These are phyloP conservation scores for Fusarium foetens DNA, from an alignment of 2,329 filamentous ascomycete species.

Conservation along the genomic window DNA sequence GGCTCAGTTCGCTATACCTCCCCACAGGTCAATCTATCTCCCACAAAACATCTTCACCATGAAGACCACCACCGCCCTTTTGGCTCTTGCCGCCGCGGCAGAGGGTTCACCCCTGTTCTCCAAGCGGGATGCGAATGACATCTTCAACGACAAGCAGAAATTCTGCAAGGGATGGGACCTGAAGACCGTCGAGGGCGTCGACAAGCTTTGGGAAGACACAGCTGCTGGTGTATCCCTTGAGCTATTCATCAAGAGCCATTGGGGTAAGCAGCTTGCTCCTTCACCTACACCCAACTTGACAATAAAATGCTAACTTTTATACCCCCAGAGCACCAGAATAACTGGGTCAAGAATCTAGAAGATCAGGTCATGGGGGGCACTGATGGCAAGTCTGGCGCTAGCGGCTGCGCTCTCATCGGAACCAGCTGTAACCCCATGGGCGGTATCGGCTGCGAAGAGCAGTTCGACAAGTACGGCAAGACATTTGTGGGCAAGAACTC, in stretches of 20 bases:
- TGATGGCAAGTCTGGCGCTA: slow-evolving; percentile 4
- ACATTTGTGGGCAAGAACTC: not conserved
- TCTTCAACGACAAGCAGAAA: not conserved
- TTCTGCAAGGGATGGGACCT: slow-evolving; percentile 20
- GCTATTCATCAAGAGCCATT: slow-evolving; percentile 12
- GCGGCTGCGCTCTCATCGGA: not conserved
- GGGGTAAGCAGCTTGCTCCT: not conserved
- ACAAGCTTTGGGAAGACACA: slow-evolving; percentile 15
- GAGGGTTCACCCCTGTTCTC: not conserved
- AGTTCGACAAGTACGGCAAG: slow-evolving; percentile 11
- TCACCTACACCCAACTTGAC: rapidly evolving
- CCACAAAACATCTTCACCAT: not conserved
- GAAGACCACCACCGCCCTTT: slow-evolving; percentile 6
- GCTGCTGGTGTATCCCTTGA: slow-evolving; percentile 5
- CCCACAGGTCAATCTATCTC: rapidly evolving
- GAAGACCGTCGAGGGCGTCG: slow-evolving; percentile 4
- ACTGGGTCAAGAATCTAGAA: slow-evolving; percentile 18
- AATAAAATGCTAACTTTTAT: rapidly evolving
- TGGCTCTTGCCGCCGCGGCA: not conserved
- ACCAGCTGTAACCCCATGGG: not conserved
- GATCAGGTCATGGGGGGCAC: not conserved
- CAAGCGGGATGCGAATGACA: not conserved
- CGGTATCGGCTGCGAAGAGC: not conserved
- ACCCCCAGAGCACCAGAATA: not conserved
- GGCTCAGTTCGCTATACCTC: rapidly evolving